Base-by-base conservation (phyloP, 441 rosid genomes). In the Geranium incanum region DNA sequence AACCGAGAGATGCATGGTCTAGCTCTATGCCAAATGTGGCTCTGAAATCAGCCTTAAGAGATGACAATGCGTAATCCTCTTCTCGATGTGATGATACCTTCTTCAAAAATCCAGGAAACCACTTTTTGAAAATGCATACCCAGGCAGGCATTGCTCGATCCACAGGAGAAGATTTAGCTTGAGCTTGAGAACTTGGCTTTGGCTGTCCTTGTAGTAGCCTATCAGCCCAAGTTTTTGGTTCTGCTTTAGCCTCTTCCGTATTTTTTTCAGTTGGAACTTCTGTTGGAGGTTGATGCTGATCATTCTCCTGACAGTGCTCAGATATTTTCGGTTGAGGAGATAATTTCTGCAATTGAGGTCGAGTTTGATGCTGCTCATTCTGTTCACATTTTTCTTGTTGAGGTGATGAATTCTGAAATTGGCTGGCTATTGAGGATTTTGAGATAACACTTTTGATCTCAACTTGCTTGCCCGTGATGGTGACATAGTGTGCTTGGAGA, bases 31-130 rank as follows among this genome's bases (percentile, higher is more conserved):
- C 86, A 78, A 80, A 92, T 45, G 76, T 74, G 77, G 83, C 75
- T 70, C 84, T 86, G 82, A 90, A 92, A 80, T 92, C 98, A 28
- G 86, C 81, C 84, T 92, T 92, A 67, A 90, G 84, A 63, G 96
- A 92, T 57, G 98, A 90, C 15, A 92, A 88, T 71, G 98, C 89
- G 82, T 90, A 92, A 70, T 76, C 83, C 63, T 52, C 83, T 65
- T 71, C 87, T 62, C 73, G 69, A 71, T 23, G 73, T 68, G 50
- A 73, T 65, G 88, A 76, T 65, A 70, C 70, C 74, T 79, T 79
- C 66, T 65, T 68, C 65, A 92, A 76, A 81, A 83, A 84, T 64
- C 67, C 3, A 23, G 95, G 98, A n/a, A 92, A 82, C 98, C 98
- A 92, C 63, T 80, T 90, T 70, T 65, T 82, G 68, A 92, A 89